Evolutionary conservation across 2,329 filamentous ascomycete genomes (phyloP).

Genomic region (Parastagonospora nodorum): DNA sequence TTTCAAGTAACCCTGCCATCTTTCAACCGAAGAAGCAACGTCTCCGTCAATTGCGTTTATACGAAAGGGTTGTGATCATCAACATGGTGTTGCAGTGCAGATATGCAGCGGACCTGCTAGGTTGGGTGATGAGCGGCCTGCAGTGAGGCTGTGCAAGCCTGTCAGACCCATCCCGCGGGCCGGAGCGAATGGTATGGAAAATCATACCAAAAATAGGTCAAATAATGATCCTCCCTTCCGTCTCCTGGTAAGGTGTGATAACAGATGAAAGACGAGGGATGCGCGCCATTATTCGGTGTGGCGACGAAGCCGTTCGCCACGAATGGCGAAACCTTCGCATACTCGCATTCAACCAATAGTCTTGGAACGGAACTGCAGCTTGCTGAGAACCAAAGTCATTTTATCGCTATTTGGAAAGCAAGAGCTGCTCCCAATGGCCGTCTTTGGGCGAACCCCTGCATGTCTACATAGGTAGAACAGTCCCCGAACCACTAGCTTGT

Average conservation of each 20-base stretch:
- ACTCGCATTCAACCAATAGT: background rate
- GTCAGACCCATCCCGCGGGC: conserved; percentile 17
- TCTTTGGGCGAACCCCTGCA: too few species aligned
- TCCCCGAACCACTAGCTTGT: too few species aligned
- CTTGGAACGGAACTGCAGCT: background rate
- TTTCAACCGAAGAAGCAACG: background rate
- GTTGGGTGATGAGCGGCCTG: conserved; percentile 8
- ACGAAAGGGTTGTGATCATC: conserved; percentile 9
- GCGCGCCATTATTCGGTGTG: background rate
- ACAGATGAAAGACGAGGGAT: background rate
- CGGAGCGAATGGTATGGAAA: conserved; percentile 12
- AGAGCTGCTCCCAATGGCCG: too few species aligned
- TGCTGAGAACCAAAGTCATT: too few species aligned
- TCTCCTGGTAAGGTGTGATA: background rate
- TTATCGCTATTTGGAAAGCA: too few species aligned
- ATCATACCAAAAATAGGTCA: conserved; percentile 16
- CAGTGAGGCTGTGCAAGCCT: conserved; percentile 24
- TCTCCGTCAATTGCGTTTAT: background rate
- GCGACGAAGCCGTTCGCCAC: background rate
- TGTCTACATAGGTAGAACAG: too few species aligned
- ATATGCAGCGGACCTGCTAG: conserved; percentile 5
- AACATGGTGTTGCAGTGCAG: conserved; percentile 11
- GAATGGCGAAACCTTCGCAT: background rate
- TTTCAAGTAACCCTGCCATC: background rate
- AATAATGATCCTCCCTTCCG: conserved; percentile 1